Evolutionary conservation across 2,329 filamentous ascomycete genomes (phyloP).

Genomic region (Verticillium nubilum): DNA sequence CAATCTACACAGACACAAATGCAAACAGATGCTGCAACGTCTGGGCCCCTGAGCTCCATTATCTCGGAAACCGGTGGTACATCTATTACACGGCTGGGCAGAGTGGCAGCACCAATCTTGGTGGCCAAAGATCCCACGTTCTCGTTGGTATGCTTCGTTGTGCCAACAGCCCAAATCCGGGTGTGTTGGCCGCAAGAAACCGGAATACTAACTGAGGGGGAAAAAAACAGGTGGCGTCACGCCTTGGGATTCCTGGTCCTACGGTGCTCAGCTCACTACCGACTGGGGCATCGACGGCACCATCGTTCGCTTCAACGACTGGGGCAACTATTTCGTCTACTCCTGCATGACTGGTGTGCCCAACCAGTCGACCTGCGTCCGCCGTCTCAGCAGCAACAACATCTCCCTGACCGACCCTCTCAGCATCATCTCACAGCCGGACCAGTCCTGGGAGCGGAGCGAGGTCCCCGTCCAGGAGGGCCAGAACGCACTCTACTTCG

Average conservation of each 20-base stretch:
- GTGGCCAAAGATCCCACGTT: constrained; percentile 45
- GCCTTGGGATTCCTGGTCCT: constrained; percentile 46
- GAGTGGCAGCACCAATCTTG: constrained; percentile 29
- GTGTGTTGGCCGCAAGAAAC: too few relatives aligned
- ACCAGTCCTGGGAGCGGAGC: constrained; percentile 43
- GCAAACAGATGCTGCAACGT: constrained; percentile 46
- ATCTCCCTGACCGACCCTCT: constrained; percentile 34
- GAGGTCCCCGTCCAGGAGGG: constrained; percentile 50
- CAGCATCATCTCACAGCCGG: constrained; percentile 44
- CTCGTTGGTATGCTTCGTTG: constrained; percentile 34
- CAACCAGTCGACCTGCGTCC: constrained; percentile 31
- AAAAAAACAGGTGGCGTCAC: constrained; percentile 35
- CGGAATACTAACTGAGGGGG: neutral
- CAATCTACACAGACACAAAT: constrained; percentile 42
- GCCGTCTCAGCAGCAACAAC: constrained; percentile 32
- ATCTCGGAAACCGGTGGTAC: constrained; percentile 43
- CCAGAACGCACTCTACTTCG: constrained; percentile 45
- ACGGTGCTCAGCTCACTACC: constrained; percentile 37
- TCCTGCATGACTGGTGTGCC: constrained; percentile 41
- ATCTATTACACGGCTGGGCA: constrained; percentile 52
- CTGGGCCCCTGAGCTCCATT: constrained; percentile 54
- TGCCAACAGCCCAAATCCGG: too few relatives aligned
- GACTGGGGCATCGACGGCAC: constrained; percentile 51
- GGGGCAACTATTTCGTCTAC: constrained; percentile 47
- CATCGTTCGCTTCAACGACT: constrained; percentile 39